These are phyloP conservation scores for Talaromyces borbonicus DNA, from an alignment of 495 filamentous ascomycete species.

Conservation along the genomic window DNA sequence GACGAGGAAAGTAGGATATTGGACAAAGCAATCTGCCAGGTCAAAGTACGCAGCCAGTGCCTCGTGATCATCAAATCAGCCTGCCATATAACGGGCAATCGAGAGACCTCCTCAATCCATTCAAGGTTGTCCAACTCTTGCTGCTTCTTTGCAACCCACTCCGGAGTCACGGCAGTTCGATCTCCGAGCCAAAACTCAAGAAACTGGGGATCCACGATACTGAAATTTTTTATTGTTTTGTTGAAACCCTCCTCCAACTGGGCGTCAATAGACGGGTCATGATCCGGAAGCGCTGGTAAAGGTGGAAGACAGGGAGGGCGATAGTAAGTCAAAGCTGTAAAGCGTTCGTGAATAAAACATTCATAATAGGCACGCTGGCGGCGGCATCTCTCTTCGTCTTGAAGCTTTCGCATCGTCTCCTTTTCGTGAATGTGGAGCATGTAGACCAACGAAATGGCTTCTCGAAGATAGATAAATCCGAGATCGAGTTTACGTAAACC, in stretches of 20 bases:
- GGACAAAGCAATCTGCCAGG: slow-evolving; percentile 44
- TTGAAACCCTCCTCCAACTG: slow-evolving; percentile 16
- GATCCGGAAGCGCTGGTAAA: slow-evolving; percentile 14
- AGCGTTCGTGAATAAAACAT: slow-evolving; percentile 25
- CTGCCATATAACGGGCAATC: slow-evolving; percentile 33
- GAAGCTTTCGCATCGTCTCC: slow-evolving; percentile 9
- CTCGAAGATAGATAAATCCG: slow-evolving; percentile 22
- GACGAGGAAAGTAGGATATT: slow-evolving; percentile 33
- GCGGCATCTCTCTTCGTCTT: slow-evolving; percentile 14
- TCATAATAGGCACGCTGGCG: slow-evolving; percentile 23
- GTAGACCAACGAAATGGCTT: slow-evolving; percentile 21
- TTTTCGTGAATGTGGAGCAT: slow-evolving; percentile 17
- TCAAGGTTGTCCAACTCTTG: slow-evolving; percentile 16
- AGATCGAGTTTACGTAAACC: slow-evolving; percentile 18
- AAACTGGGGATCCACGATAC: slow-evolving; percentile 16
- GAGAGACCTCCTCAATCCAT: slow-evolving; percentile 20
- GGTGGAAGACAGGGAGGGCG: slow-evolving; percentile 15
- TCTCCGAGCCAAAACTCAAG: slow-evolving; percentile 20
- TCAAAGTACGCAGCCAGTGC: slow-evolving; percentile 44
- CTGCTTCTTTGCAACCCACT: slow-evolving; percentile 22
- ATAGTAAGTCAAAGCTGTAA: slow-evolving; percentile 19
- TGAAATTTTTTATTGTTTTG: slow-evolving; percentile 17
- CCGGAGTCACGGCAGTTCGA: slow-evolving; percentile 14
- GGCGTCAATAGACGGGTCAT: slow-evolving; percentile 13
- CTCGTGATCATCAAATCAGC: slow-evolving; percentile 44